These are phyloP conservation scores for Flaveria robusta DNA, from an alignment of 129 eudicot genomes.

Conservation along the genomic window DNA sequence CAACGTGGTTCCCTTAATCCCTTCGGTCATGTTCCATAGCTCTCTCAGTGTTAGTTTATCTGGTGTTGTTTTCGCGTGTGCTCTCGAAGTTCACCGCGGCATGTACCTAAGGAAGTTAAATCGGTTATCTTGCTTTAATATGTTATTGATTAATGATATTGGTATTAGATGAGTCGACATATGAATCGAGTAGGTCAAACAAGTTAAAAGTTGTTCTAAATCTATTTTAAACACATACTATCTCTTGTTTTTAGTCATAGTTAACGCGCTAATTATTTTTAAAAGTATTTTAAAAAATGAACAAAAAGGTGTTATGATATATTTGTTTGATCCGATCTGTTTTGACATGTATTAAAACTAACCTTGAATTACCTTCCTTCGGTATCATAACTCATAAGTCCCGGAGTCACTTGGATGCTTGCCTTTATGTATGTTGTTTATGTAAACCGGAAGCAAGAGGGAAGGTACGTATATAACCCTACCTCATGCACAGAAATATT, in stretches of 20 bases:
- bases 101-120: slow-evolving; percentile 33
- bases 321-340: background rate
- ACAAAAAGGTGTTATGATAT: background rate
- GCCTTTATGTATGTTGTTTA: slow-evolving; percentile 62
- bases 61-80: slow-evolving; percentile 51
- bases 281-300: too few relatives aligned
- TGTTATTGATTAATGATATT: background rate
- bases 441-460: slow-evolving; percentile 59
- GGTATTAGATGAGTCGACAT: background rate
- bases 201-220: background rate
- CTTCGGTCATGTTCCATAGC: slow-evolving; percentile 63
- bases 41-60: slow-evolving; percentile 57
- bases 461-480: slow-evolving; percentile 62
- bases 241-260: too few relatives aligned
- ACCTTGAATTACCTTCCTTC: slow-evolving; percentile 68
- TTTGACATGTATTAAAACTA: slow-evolving; percentile 32
- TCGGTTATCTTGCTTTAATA: background rate
- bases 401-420: slow-evolving; percentile 81
- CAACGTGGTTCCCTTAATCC: slow-evolving; percentile 30
- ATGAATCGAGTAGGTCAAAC: background rate
- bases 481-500: slow-evolving; percentile 27
- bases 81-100: slow-evolving; percentile 58
- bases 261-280: too few relatives aligned
- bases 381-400: slow-evolving; percentile 64
- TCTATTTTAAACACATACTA: background rate